These are phyloP conservation scores for Nyctanthes arbortristis DNA, from an alignment of 257 asterid species.

Conservation along the genomic window DNA sequence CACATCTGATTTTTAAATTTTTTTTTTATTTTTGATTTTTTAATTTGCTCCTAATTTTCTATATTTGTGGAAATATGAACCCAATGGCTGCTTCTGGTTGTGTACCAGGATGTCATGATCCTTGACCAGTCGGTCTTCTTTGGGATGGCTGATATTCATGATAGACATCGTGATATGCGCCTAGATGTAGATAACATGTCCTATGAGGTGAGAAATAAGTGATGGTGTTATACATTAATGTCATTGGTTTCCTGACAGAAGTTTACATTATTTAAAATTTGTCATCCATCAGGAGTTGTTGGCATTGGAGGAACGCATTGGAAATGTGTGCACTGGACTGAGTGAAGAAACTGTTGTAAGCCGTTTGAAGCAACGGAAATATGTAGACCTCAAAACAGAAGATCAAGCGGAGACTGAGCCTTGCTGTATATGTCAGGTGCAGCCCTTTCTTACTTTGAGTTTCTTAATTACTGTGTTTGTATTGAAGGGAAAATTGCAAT, in stretches of 20 bases:
- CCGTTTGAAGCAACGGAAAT: constrained; percentile 45
- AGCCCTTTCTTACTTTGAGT: not conserved
- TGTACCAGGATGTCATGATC: constrained; percentile 51
- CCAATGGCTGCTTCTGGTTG: constrained; percentile 5
- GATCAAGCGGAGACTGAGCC: constrained; percentile 50
- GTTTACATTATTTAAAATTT: constrained; percentile 8
- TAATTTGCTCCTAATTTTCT: constrained; percentile 1
- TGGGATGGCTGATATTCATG: constrained; percentile 59
- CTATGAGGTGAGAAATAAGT: constrained; percentile 48
- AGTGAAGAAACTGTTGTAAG: constrained; percentile 46
- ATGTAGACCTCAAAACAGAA: constrained; percentile 15
- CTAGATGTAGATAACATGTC: constrained; percentile 77
- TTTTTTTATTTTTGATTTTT: not conserved
- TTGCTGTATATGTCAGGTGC: constrained; percentile 71
- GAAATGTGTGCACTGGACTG: constrained; percentile 70
- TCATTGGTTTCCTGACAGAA: not conserved
- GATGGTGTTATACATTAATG: not conserved
- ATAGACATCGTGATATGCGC: constrained; percentile 70
- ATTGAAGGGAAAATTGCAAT: not conserved
- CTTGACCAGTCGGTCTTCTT: constrained; percentile 55
- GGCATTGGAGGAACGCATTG: constrained; percentile 72
- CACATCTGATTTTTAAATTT: no score
- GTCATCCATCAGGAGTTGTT: constrained; percentile 50
- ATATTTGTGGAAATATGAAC: not conserved
- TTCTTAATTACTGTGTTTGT: not conserved